These are phyloP conservation scores for Blumeriella jaapii DNA, from an alignment of 2,329 filamentous ascomycete species.

Conservation along the genomic window DNA sequence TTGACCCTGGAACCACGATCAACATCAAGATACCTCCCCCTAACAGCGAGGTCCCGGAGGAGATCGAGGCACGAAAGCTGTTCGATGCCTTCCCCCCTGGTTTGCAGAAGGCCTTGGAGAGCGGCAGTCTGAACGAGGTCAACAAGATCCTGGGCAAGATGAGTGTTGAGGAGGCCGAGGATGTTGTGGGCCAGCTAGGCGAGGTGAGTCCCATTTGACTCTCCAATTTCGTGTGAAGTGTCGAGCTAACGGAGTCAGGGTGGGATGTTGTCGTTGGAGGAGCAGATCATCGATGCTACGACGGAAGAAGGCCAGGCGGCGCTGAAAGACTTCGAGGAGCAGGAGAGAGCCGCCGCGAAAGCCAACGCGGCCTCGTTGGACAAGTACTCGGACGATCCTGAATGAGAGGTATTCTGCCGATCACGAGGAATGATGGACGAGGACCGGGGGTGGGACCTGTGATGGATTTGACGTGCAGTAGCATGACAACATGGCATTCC, in stretches of 20 bases:
- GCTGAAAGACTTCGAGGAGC: slow-evolving; percentile 62
- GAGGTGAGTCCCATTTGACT: slow-evolving; percentile 37
- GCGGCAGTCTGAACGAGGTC: slow-evolving; percentile 79
- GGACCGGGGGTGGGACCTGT: too few relatives aligned
- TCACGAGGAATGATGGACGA: too few relatives aligned
- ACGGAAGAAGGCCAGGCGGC: slow-evolving; percentile 74
- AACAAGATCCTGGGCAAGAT: slow-evolving; percentile 82
- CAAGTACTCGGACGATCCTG: slow-evolving; percentile 27
- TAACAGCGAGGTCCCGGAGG: slow-evolving; percentile 53
- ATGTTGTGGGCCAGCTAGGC: slow-evolving; percentile 68
- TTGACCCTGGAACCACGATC: slow-evolving; percentile 86
- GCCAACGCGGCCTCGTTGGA: slow-evolving; percentile 12
- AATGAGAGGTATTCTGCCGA: too few relatives aligned
- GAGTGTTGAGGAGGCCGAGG: slow-evolving; percentile 79
- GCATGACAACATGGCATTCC: background rate
- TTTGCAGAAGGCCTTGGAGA: slow-evolving; percentile 71
- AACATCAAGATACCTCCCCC: slow-evolving; percentile 70
- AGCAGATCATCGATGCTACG: slow-evolving; percentile 90
- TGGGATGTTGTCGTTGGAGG: slow-evolving; percentile 80
- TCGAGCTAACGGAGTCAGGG: slow-evolving; percentile 35
- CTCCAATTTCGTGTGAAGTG: background rate
- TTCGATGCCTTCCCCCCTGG: slow-evolving; percentile 78
- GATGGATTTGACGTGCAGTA: background rate
- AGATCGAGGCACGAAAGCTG: slow-evolving; percentile 54
- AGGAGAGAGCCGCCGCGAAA: slow-evolving; percentile 29